Evolutionary conservation across 1,284 basidiomycete genomes (phyloP).

Genomic region (Moesziomyces parantarcticus): DNA sequence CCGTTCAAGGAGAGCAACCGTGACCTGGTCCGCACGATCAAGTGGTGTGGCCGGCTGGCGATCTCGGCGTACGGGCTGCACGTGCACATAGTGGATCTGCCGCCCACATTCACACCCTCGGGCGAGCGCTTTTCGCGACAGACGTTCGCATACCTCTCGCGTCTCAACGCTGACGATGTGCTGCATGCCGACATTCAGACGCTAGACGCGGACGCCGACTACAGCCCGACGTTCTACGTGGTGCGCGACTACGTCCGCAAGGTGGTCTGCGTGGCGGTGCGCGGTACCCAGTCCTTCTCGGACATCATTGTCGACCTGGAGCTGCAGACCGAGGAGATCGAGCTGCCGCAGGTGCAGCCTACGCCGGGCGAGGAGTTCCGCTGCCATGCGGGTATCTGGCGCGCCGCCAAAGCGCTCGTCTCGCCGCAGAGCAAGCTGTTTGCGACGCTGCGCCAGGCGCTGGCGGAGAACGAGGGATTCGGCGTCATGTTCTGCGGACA

Average conservation of each 20-base stretch:
- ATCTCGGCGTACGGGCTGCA: constrained; percentile 61
- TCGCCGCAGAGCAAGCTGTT: constrained; percentile 59
- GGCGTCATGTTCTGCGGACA: constrained; percentile 65
- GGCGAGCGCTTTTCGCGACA: constrained; percentile 63
- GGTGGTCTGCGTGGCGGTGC: constrained; percentile 63
- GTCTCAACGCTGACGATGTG: constrained; percentile 63
- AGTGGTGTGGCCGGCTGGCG: constrained; percentile 65
- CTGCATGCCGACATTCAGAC: constrained; percentile 67
- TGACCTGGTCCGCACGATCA: constrained; percentile 59
- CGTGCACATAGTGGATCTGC: constrained; percentile 59
- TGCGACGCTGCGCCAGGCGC: constrained; percentile 49
- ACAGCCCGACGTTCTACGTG: constrained; percentile 66
- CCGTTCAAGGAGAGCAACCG: constrained; percentile 37
- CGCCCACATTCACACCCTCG: constrained; percentile 64
- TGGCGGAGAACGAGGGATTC: constrained; percentile 60
- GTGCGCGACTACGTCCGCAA: constrained; percentile 61
- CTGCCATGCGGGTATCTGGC: constrained; percentile 64
- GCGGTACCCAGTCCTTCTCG: constrained; percentile 65
- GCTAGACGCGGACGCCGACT: constrained; percentile 59
- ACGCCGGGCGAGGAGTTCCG: constrained; percentile 49
- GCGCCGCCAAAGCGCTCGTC: constrained; percentile 60
- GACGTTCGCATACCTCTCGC: constrained; percentile 64
- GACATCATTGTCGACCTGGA: constrained; percentile 67
- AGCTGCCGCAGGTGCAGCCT: constrained; percentile 53
- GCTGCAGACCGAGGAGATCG: constrained; percentile 59